Conservation (phyloP, 805 yeast genomes). For the Candida gorgasii region DNA sequence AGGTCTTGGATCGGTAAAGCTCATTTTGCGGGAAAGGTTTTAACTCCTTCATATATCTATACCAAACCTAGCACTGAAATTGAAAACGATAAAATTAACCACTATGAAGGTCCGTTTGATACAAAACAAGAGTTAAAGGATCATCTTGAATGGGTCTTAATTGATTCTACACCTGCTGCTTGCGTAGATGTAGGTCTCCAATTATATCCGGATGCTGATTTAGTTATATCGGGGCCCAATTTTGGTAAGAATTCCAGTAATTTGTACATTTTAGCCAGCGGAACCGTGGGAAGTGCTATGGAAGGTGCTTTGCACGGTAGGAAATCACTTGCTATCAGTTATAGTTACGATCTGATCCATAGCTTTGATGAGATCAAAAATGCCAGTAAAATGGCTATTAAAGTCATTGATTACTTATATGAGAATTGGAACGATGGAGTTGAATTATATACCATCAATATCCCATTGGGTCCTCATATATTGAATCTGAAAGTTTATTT, state of each 20-base stretch:
- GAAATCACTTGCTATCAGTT: conserved; percentile 78
- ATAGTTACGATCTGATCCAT: conserved; percentile 66
- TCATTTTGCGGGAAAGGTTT: conserved; percentile 77
- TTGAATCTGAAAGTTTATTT: conserved; percentile 61
- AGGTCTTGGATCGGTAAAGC: conserved; percentile 98
- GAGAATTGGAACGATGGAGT: conserved; percentile 39
- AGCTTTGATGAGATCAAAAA: conserved; percentile 50
- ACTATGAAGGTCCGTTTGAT: conserved; percentile 68
- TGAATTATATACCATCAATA: conserved; percentile 80
- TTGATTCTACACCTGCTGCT: conserved; percentile 96
- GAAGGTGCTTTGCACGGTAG: conserved; percentile 79
- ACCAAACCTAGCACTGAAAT: conserved; percentile 49
- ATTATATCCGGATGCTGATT: conserved; percentile 54
- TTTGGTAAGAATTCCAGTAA: conserved; percentile 92
- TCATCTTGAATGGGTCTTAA: conserved; percentile 77
- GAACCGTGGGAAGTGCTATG: conserved; percentile 96
- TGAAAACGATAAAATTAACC: conserved; percentile 37
- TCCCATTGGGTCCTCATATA: conserved; percentile 66
- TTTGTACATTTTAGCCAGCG: conserved; percentile 84
- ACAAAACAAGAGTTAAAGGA: conserved; percentile 18
- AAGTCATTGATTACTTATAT: conserved; percentile 59
- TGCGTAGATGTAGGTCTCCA: conserved; percentile 90
- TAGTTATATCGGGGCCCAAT: conserved; percentile 93
- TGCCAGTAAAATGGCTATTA: conserved; percentile 70
- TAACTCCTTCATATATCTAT: conserved; percentile 65